phyloP scores from a whole-genome alignment of 352 stramenopile species.

The Globisporangium rhizosaccharum region DNA sequence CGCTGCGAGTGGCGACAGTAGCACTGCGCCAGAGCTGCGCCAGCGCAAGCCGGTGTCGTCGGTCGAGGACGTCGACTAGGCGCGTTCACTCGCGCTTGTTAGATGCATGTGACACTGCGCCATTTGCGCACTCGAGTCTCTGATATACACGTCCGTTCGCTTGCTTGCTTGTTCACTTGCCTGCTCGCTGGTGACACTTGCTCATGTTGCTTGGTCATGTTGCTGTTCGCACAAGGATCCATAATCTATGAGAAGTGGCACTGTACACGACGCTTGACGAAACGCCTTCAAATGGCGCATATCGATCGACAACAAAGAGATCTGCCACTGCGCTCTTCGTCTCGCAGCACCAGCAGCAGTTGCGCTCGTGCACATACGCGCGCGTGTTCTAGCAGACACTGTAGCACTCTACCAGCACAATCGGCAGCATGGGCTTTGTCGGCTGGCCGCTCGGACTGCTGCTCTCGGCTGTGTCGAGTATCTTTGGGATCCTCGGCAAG shows the following conservation, averaged over 20 bases:
- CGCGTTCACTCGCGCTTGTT: neutral
- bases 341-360: no score
- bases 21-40: conserved; percentile 31
- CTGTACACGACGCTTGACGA: no score
- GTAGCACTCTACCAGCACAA: neutral
- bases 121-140: no score
- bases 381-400: neutral
- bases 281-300: neutral
- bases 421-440: conserved; percentile 31
- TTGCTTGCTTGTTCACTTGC: neutral
- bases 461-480: conserved; percentile 65
- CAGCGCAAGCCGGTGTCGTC: conserved; percentile 53
- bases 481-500: conserved; percentile 79
- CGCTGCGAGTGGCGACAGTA: conserved; percentile 2
- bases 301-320: neutral
- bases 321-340: neutral
- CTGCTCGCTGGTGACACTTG: no score
- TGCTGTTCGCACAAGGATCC: neutral
- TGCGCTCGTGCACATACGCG: neutral
- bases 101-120: conserved; percentile 3
- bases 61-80: conserved; percentile 76
- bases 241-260: no score
- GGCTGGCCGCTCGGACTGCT: conserved; percentile 74
- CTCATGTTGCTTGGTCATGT: neutral
- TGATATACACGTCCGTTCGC: neutral